A percentile compares a stretch with the other conserved stretches of the same genome.
phyloP scores from a whole-genome alignment of 2,329 filamentous ascomycete genomes.

The Epichloe amarillans region DNA sequence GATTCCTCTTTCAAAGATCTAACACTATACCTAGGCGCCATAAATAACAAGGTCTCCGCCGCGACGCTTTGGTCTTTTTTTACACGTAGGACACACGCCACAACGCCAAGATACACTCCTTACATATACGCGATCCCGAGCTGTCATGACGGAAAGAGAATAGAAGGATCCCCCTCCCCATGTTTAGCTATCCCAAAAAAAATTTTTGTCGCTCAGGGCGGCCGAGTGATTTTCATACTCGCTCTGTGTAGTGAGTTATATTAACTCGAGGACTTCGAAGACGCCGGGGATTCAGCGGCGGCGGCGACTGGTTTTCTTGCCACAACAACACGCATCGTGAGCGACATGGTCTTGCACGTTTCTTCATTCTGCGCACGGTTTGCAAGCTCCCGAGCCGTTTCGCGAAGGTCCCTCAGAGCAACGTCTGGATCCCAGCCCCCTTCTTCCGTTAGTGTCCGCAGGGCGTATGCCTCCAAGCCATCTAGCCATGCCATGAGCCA shows the following conservation, averaged over 20 bases:
- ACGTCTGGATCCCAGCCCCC: constrained; percentile 38
- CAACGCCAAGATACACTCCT: too few species aligned
- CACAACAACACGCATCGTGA: constrained; percentile 35
- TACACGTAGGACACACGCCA: too few species aligned
- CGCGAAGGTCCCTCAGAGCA: constrained; percentile 33
- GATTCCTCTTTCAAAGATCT: too few species aligned
- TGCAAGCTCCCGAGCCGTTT: constrained; percentile 34
- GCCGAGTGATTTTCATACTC: background rate
- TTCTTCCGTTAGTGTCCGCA: constrained; percentile 39
- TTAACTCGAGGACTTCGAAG: background rate
- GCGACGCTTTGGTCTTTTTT: too few species aligned
- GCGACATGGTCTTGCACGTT: constrained; percentile 27
- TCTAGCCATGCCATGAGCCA: constrained; percentile 40
- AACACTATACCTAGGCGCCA: too few species aligned
- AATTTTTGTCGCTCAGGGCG: too few species aligned
- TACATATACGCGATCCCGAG: too few species aligned
- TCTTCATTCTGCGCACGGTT: constrained; percentile 32
- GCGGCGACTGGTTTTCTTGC: constrained; percentile 34
- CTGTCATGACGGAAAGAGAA: background rate
- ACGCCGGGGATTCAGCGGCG: background rate
- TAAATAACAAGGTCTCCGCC: too few species aligned
- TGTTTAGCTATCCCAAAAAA: too few species aligned
- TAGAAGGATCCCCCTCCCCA: too few species aligned
- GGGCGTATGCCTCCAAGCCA: constrained; percentile 32
- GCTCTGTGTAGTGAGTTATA: background rate